A percentile compares a stretch with the other conserved stretches of the same genome.
Conservation (phyloP, 139 green algal genomes). For the Volvox reticuliferus region DNA sequence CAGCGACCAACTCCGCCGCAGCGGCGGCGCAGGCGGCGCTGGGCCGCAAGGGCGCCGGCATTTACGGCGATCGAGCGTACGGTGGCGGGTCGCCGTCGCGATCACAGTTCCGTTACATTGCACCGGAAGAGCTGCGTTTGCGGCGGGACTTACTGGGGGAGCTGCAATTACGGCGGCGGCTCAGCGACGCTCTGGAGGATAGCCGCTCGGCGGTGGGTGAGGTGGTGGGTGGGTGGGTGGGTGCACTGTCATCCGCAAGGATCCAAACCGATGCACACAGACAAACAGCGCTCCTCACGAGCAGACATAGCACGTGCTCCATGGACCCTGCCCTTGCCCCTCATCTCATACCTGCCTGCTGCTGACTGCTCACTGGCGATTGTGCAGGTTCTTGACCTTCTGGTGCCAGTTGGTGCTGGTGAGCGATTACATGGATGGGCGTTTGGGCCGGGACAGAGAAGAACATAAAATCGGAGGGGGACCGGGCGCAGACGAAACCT, state of each 20-base stretch:
- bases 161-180: slow-evolving; percentile 18
- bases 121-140: slow-evolving; percentile 26
- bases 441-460: no score
- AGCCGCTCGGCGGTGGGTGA: not conserved
- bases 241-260: no score
- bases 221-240: no score
- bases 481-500: not conserved
- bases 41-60: no score
- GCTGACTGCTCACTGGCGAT: not conserved
- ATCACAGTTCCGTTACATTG: not conserved
- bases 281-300: no score
- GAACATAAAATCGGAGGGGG: not conserved
- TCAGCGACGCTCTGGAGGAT: not conserved
- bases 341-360: not conserved
- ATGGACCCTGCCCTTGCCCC: no score
- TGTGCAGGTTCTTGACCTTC: not conserved
- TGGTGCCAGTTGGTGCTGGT: not conserved
- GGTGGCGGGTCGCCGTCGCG: not conserved
- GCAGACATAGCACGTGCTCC: no score
- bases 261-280: no score
- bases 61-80: not conserved
- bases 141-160: not conserved
- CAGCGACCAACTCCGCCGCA: not conserved
- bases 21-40: not conserved
- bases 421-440: not conserved